Evolutionary conservation across 2,329 filamentous ascomycete genomes (phyloP).

Genomic region (Dendryphion nanum): DNA sequence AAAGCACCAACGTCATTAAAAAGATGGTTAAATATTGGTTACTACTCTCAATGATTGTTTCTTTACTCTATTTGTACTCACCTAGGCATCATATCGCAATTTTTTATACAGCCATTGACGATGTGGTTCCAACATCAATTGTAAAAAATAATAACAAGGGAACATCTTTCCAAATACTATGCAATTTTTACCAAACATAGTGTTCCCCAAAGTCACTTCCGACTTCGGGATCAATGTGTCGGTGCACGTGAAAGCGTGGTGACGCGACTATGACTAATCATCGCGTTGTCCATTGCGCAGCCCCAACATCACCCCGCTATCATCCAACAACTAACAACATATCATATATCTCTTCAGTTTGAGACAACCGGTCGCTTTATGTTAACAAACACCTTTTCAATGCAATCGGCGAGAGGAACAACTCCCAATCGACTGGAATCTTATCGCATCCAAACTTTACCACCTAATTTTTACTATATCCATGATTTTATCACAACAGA

Average conservation of each 20-base stretch:
- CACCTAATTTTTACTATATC: constrained; percentile 75
- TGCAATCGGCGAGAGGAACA: background rate
- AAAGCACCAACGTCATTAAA: too few species aligned
- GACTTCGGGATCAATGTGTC: too few species aligned
- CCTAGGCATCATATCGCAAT: too few species aligned
- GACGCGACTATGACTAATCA: background rate
- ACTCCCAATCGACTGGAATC: constrained; percentile 5
- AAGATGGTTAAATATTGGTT: too few species aligned
- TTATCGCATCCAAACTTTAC: constrained; percentile 53
- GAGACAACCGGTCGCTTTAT: background rate
- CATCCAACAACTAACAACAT: background rate
- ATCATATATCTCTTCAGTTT: background rate
- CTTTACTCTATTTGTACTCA: too few species aligned
- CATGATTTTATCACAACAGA: constrained; percentile 75
- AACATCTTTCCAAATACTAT: too few species aligned
- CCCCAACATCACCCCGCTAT: background rate
- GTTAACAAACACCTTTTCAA: background rate
- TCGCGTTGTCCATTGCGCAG: background rate
- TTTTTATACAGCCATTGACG: too few species aligned
- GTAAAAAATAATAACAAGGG: too few species aligned
- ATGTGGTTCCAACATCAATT: too few species aligned
- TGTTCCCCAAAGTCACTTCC: too few species aligned
- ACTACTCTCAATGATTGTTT: too few species aligned
- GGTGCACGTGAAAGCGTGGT: background rate
- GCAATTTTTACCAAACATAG: too few species aligned